phyloP scores from a whole-genome alignment of 2,329 filamentous ascomycete species.

The Verticillium albo-atrum region DNA sequence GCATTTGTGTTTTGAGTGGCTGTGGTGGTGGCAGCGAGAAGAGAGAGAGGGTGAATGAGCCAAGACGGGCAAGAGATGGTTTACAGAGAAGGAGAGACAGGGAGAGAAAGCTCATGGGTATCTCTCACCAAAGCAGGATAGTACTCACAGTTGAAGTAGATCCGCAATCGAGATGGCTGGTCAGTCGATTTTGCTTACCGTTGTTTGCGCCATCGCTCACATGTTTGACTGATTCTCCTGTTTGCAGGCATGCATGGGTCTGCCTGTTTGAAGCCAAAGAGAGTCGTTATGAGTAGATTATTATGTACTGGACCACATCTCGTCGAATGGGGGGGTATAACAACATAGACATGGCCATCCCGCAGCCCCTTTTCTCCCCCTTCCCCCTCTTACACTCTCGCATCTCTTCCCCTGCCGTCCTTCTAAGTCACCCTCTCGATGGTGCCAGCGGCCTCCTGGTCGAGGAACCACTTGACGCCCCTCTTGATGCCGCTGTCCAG shows the following conservation, averaged over 20 bases:
- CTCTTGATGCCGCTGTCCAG: slow-evolving; percentile 60
- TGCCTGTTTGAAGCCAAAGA: not conserved
- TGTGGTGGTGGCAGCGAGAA: too few species aligned
- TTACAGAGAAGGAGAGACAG: too few species aligned
- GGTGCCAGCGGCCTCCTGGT: slow-evolving; percentile 38
- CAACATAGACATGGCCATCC: not conserved
- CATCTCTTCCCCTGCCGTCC: not conserved
- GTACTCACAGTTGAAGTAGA: not conserved
- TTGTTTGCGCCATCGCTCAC: not conserved
- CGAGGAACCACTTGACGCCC: slow-evolving; percentile 50
- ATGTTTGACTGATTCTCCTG: not conserved
- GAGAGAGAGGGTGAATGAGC: too few species aligned
- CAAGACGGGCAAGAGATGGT: too few species aligned
- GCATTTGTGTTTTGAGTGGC: too few species aligned
- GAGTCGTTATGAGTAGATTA: not conserved
- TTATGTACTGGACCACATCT: not conserved
- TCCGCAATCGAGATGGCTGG: not conserved
- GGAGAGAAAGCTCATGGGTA: too few species aligned
- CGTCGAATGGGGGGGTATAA: not conserved
- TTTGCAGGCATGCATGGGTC: too few species aligned
- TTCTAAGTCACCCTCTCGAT: not conserved
- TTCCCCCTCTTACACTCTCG: not conserved
- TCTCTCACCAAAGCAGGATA: not conserved
- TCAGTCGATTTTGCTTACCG: not conserved
- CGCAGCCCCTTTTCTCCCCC: not conserved